Base-by-base conservation (phyloP, 208 protist genomes). In the Porcisia deanei region DNA sequence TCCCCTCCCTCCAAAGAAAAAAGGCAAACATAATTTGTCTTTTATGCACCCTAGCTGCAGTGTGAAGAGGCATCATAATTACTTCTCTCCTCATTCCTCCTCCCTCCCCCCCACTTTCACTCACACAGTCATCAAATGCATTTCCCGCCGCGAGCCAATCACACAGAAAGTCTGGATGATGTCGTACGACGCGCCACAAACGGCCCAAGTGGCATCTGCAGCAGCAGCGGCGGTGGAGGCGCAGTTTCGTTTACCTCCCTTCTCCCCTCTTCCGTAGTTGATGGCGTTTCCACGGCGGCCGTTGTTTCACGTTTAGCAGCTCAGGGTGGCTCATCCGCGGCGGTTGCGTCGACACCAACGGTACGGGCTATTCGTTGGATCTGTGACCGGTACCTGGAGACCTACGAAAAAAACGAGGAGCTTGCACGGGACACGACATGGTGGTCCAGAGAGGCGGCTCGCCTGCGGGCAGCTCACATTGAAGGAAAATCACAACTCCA, bases 381-480 rank as follows among this genome's bases (percentile, higher is more conserved):
- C n/a, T 82, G 77, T 20, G 57, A 43, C 39, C 30, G 64, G n/a
- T 82, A 75, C 61, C 41, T 82, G 0, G 77, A 73, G 47, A 68
- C 55, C 45, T 82, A 77, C 60, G 57, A 25, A 37, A 47, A 71
- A 2, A 66, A 52, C 22, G 77, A 77, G 52, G 57, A 71, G 59
- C 61, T 82, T 45, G 58, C 67, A 37, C 20, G 47, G 34, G 77
- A 82, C 66, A 82, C 77, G 49, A 66, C 57, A 57, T 77, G 77
- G 77, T 82, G 77, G 77, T 30, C 52, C 2, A 61, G 59, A 34
- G 68, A 82, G 72, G 65, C 67, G 0, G 53, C 65, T 10, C 37
- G 66, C 41, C 55, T 82, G 67, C 77, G 70, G 16, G 45, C 66
- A 6, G 60, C 60, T 43, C 60, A 30, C 37, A 20, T 12, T 7